Base-by-base conservation (phyloP, 768 basidiomycete genomes). In the Podaxis rugospora region DNA sequence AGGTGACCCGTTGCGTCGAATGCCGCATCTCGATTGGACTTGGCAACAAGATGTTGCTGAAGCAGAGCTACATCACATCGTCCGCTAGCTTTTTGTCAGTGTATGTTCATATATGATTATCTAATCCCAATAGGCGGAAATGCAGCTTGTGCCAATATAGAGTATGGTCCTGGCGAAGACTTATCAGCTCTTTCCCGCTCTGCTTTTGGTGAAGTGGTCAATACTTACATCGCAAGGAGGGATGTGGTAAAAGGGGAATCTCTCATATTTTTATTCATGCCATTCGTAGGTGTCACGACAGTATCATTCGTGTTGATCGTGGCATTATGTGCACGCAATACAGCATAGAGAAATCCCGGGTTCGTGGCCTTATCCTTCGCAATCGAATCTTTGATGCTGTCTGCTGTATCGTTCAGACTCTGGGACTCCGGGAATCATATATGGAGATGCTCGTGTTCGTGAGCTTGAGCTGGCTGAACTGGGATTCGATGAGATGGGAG, bases 141-240 rank as follows among this genome's bases (percentile, higher is more conserved):
- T 93, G 64, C 90, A 88, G 2, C 92, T 94, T 0, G 93, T 93
- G 66, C 95, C 92, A 3, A 85, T 84, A 69, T 96, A 96, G 23
- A 92, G 76, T 25, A 93, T 80, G 58, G 92, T 89, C 91, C 91
- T 88, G 47, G n/a, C 5, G 10, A 63, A 14, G 28, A 53, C 11
- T 9, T 13, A 52, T 27, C 49, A 36, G 40, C 28, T 4, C 27
- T 13, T 10, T 1, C n/a, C 16, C 5, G 28, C 14, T 18, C 27
- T 7, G 28, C 14, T 18, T 14, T 35, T 7, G 2, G 4, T 25
- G 16, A 28, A 53, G 49, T 35, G 14, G 36, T 52, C 16, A 44
- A 42, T 27, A 64, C 81, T 66, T 66, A 88, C 94, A 96, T 95
- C 1, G 94, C 92, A 37, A 94, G 74, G 14, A 85, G 82, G 1